Percentiles rank a stretch among this genome's conserved stretches.
phyloP scores from a whole-genome alignment of 371 early-diverging fungal species.

The Edhazardia aedis region DNA sequence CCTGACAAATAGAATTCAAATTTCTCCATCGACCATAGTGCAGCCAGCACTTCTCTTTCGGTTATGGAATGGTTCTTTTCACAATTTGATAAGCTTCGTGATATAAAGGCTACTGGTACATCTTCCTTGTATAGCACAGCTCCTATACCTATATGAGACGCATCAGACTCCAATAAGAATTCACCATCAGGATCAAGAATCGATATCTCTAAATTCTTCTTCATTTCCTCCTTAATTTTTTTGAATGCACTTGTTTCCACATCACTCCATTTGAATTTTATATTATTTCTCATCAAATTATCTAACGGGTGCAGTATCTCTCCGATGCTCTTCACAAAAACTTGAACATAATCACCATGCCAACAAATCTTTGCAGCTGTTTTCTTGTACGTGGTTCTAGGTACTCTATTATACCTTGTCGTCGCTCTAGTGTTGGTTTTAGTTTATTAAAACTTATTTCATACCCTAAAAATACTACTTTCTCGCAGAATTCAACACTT shows the following conservation, averaged over 20 bases:
- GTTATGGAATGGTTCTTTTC: conserved; percentile 4
- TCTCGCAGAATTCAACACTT: not conserved
- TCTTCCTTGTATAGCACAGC: conserved; percentile 1
- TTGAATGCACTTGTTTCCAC: not conserved
- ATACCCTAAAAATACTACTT: not conserved
- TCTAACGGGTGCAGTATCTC: not conserved
- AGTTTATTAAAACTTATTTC: not conserved
- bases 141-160: conserved; percentile 13
- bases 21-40: no score
- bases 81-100: not conserved
- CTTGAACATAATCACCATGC: conserved; percentile 10
- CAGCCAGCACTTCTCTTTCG: not conserved
- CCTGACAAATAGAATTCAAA: not conserved
- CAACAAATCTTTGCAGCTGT: conserved; percentile 8
- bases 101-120: not conserved
- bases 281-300: not conserved
- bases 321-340: conserved; percentile 1
- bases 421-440: not conserved
- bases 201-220: not conserved
- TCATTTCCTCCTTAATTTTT: not conserved
- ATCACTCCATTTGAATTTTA: not conserved
- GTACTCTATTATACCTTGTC: not conserved
- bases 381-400: not conserved
- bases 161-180: conserved; percentile 13
- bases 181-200: conserved; percentile 2